Conservation (phyloP, 2,329 filamentous ascomycete species). For the Aspergillus awamori region DNA sequence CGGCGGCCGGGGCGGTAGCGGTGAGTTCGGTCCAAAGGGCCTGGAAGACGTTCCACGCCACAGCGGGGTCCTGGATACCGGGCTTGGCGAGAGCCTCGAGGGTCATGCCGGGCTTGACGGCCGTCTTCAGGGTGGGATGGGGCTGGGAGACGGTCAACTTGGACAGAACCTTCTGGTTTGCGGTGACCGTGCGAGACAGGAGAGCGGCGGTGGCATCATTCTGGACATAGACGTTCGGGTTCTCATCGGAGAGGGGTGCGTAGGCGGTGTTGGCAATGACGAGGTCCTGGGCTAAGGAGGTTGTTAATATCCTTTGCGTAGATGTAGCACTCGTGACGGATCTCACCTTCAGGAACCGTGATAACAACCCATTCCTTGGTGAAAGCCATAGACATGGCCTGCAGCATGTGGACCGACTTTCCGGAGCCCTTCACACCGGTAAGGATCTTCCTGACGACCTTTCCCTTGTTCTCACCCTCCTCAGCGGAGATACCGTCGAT, state of each 20-base stretch:
- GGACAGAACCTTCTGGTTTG: conserved; percentile 69
- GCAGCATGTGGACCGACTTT: conserved; percentile 84
- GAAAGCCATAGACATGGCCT: conserved; percentile 80
- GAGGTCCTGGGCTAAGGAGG: conserved; percentile 71
- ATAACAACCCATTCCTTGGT: conserved; percentile 87
- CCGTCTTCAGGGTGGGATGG: conserved; percentile 63
- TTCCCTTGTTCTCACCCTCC: conserved; percentile 39
- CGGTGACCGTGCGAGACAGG: conserved; percentile 70
- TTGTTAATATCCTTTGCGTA: conserved; percentile 19
- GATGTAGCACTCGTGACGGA: background rate
- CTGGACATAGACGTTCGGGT: conserved; percentile 69
- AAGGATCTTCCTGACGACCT: conserved; percentile 62
- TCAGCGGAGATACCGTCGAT: conserved; percentile 60
- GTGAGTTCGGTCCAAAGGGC: conserved; percentile 81
- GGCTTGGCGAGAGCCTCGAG: conserved; percentile 70
- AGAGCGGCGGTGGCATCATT: conserved; percentile 75
- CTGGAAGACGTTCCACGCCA: conserved; percentile 78
- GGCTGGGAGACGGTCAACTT: conserved; percentile 53
- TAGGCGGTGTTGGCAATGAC: conserved; percentile 82
- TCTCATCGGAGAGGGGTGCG: conserved; percentile 62
- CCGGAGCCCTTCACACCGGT: conserved; percentile 74
- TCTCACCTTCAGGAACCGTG: conserved; percentile 81
- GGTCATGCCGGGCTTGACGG: conserved; percentile 60
- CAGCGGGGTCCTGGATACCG: conserved; percentile 72
- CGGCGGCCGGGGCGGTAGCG: conserved; percentile 48